Percentiles rank a stretch among this genome's conserved stretches.
phyloP scores from a whole-genome alignment of 371 early-diverging fungal genomes.

The Apophysomyces sp. region DNA sequence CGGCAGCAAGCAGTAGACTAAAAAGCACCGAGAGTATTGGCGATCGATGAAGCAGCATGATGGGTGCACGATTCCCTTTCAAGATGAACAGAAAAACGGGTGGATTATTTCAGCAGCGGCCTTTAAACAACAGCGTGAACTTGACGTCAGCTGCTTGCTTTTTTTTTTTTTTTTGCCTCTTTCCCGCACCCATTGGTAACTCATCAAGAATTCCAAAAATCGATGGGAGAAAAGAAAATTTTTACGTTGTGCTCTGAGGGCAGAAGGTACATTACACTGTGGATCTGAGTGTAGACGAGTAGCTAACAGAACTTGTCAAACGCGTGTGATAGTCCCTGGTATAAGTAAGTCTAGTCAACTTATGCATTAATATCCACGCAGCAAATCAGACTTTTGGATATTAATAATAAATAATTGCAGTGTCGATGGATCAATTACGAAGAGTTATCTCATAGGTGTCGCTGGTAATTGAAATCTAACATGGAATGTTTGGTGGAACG shows the following conservation, averaged over 20 bases:
- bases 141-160: background rate
- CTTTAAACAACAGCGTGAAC: too few species aligned
- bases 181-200: background rate
- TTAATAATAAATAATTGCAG: constrained; percentile 8
- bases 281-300: background rate
- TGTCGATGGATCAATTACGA: constrained; percentile 64
- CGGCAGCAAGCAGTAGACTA: background rate
- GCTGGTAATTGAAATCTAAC: constrained; percentile 48
- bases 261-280: constrained; percentile 28
- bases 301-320: background rate
- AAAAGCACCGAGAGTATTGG: background rate
- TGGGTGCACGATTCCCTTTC: background rate
- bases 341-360: constrained; percentile 26
- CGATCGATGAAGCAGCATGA: background rate
- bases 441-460: constrained; percentile 73
- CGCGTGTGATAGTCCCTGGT: constrained; percentile 28
- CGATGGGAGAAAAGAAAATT: constrained; percentile 23
- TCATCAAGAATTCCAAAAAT: background rate
- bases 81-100: background rate
- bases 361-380: background rate
- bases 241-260: constrained; percentile 33
- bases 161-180: background rate
- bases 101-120: background rate
- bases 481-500: background rate
- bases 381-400: background rate